phyloP scores from a whole-genome alignment of 1,284 basidiomycete species.

The Moesziomyces sp. region DNA sequence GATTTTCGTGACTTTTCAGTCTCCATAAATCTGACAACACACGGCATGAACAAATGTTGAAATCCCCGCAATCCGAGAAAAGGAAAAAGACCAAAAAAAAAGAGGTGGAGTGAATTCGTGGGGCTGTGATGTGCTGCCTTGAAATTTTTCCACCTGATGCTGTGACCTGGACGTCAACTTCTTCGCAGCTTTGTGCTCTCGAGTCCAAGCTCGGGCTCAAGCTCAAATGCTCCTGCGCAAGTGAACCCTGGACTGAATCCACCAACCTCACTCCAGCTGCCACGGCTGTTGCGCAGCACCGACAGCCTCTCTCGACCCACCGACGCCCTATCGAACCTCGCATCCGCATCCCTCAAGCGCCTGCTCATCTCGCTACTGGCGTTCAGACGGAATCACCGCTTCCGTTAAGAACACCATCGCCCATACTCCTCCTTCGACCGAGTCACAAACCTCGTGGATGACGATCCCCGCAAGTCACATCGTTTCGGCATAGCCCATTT shows the following conservation, averaged over 20 bases:
- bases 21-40: neutral
- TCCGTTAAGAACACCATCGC: neutral
- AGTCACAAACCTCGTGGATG: neutral
- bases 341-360: neutral
- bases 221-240: neutral
- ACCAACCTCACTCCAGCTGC: neutral
- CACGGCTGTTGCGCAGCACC: neutral
- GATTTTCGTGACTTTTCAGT: neutral
- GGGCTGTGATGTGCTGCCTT: conserved; percentile 23
- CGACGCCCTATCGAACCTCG: neutral
- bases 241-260: neutral
- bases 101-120: conserved; percentile 1
- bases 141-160: conserved; percentile 14
- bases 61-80: neutral
- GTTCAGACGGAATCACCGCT: no score
- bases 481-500: conserved; percentile 9
- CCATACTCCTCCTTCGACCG: neutral
- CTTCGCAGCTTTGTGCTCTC: no score
- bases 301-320: neutral
- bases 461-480: neutral
- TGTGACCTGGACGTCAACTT: no score
- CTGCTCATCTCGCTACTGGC: no score
- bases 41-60: no score
- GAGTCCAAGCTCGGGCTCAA: neutral
- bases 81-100: neutral